Evolutionary conservation across 1,284 basidiomycete genomes (phyloP).

Genomic region (Psilocybe mexicana): DNA sequence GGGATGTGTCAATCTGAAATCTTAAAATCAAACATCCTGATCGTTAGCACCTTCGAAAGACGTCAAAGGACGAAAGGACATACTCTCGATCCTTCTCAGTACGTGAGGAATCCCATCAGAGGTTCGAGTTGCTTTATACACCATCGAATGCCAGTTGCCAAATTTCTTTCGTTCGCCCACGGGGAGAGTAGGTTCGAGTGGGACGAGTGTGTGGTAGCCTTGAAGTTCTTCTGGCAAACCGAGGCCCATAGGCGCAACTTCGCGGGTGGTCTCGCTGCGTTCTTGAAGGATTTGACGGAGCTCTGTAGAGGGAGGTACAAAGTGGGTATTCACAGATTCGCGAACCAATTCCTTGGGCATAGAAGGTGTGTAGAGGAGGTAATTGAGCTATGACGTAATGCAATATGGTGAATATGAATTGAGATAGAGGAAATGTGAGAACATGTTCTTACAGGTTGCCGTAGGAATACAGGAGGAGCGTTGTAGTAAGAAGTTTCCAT

Average conservation of each 20-base stretch:
- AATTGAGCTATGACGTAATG: constrained; percentile 64
- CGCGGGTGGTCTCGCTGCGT: constrained; percentile 75
- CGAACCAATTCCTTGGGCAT: constrained; percentile 55
- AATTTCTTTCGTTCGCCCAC: constrained; percentile 63
- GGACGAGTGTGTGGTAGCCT: constrained; percentile 87
- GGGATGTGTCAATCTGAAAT: constrained; percentile 83
- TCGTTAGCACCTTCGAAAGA: neutral
- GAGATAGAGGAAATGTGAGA: neutral
- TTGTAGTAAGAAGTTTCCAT: constrained; percentile 50
- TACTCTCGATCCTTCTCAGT: constrained; percentile 86
- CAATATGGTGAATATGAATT: constrained; percentile 1
- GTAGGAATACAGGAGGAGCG: constrained; percentile 53
- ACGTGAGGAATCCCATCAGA: constrained; percentile 81
- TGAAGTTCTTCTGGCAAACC: constrained; percentile 84
- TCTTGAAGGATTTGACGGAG: constrained; percentile 81
- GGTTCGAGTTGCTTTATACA: constrained; percentile 82
- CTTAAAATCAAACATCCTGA: constrained; percentile 40
- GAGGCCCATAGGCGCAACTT: constrained; percentile 32
- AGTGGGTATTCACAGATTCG: constrained; percentile 59
- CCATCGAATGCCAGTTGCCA: constrained; percentile 75
- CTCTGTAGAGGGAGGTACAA: constrained; percentile 56
- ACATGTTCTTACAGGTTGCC: constrained; percentile 61
- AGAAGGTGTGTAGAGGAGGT: constrained; percentile 84
- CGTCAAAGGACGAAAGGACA: constrained; percentile 30
- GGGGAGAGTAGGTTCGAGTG: constrained; percentile 60